phyloP scores from a whole-genome alignment of 306 rosid species.

The Trifolium subterraneum region DNA sequence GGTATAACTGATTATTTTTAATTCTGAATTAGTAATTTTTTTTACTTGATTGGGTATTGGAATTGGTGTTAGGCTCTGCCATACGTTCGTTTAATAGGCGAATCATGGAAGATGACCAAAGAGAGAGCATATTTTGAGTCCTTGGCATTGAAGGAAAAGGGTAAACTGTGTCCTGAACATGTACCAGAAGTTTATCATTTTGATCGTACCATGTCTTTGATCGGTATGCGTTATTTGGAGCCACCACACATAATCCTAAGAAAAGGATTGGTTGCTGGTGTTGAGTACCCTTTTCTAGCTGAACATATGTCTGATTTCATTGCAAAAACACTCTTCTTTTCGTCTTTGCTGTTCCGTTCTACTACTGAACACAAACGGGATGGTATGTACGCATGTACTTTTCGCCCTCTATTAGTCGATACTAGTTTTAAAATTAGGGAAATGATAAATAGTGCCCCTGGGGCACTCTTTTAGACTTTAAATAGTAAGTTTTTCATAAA shows the following conservation, averaged over 20 bases:
- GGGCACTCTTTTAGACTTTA: too few relatives aligned
- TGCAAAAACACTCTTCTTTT: conserved; percentile 77
- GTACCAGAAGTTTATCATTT: conserved; percentile 85
- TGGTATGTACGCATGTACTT: conserved; percentile 48
- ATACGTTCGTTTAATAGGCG: conserved; percentile 80
- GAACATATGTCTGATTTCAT: conserved; percentile 76
- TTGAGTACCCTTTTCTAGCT: conserved; percentile 75
- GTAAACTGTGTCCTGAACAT: conserved; percentile 60
- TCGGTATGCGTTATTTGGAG: conserved; percentile 86
- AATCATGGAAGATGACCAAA: conserved; percentile 92
- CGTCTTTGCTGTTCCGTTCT: conserved; percentile 72
- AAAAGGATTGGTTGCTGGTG: conserved; percentile 84
- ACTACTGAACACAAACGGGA: conserved; percentile 78
- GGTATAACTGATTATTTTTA: neutral
- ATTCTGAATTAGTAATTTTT: neutral
- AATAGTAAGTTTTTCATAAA: too few relatives aligned
- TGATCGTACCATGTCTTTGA: conserved; percentile 79
- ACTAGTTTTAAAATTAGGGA: too few relatives aligned
- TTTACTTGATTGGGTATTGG: neutral
- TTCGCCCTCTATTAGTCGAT: neutral
- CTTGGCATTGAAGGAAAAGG: conserved; percentile 53
- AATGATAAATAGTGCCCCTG: too few relatives aligned
- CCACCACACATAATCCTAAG: conserved; percentile 88
- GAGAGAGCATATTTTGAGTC: conserved; percentile 92
- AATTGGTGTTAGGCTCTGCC: conserved; percentile 72